Evolutionary conservation across 2,329 filamentous ascomycete genomes (phyloP).

Genomic region (Monilinia aucupariae): DNA sequence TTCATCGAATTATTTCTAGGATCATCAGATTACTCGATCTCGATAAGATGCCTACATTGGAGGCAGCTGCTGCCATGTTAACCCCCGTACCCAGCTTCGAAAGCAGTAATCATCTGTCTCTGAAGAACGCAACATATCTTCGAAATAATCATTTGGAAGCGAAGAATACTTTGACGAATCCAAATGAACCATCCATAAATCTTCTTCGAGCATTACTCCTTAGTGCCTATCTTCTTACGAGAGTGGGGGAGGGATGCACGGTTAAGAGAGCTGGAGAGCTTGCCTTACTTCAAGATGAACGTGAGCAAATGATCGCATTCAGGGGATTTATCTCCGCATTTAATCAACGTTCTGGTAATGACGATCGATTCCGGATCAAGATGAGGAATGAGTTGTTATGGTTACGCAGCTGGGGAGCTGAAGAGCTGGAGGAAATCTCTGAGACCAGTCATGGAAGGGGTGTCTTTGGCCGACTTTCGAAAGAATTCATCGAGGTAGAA

Average conservation of each 20-base stretch:
- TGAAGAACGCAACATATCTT: conserved; percentile 42
- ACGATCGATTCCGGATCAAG: conserved; percentile 59
- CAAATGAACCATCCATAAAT: conserved; percentile 48
- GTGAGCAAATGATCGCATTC: conserved; percentile 58
- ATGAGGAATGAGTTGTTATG: conserved; percentile 63
- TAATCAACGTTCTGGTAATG: conserved; percentile 43
- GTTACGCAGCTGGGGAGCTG: conserved; percentile 66
- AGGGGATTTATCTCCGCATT: conserved; percentile 44
- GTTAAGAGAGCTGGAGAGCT: conserved; percentile 56
- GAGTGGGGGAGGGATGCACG: conserved; percentile 44
- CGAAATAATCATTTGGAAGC: conserved; percentile 51
- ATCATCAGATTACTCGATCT: conserved; percentile 56
- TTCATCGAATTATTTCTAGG: conserved; percentile 55
- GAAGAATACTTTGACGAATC: conserved; percentile 60
- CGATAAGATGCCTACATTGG: conserved; percentile 49
- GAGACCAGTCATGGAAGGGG: conserved; percentile 41
- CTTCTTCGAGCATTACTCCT: conserved; percentile 59
- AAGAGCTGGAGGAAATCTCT: conserved; percentile 38
- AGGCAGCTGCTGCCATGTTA: conserved; percentile 44
- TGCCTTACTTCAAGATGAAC: conserved; percentile 55
- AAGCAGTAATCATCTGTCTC: conserved; percentile 35
- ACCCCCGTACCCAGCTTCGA: conserved; percentile 39
- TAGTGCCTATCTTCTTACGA: conserved; percentile 53
- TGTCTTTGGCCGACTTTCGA: conserved; percentile 52
- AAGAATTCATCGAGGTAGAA: conserved; percentile 61